Conservation (phyloP, 2,329 filamentous ascomycete genomes). For the Lecanoromycetidae sp. region DNA sequence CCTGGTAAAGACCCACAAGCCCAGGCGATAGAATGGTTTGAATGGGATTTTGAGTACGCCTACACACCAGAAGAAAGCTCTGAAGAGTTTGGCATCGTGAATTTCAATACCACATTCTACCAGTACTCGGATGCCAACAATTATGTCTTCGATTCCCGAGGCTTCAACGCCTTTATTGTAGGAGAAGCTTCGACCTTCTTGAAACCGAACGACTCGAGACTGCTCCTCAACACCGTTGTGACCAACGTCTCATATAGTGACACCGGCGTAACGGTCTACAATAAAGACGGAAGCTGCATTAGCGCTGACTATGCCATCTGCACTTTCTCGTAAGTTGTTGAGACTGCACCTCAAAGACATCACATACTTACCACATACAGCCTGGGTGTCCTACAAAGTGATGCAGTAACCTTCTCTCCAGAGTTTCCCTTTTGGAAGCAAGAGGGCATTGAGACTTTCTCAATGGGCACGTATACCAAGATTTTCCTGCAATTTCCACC, state of each 20-base stretch:
- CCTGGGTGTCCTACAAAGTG: constrained; percentile 53
- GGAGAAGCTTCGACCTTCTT: constrained; percentile 49
- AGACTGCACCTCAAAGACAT: too few species aligned
- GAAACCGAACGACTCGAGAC: constrained; percentile 39
- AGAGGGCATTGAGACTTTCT: constrained; percentile 50
- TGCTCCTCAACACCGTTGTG: constrained; percentile 48
- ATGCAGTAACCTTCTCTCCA: constrained; percentile 47
- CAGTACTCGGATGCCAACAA: constrained; percentile 52
- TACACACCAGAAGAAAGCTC: constrained; percentile 36
- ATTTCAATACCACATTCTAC: constrained; percentile 47
- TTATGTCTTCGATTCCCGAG: constrained; percentile 48
- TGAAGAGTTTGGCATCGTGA: constrained; percentile 20
- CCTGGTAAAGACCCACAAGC: constrained; percentile 43
- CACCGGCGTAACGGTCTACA: constrained; percentile 42
- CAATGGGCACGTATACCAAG: constrained; percentile 62
- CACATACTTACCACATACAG: constrained; percentile 8
- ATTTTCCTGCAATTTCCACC: constrained; percentile 54
- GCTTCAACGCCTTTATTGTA: constrained; percentile 47
- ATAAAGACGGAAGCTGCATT: constrained; percentile 44
- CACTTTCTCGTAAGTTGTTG: constrained; percentile 49
- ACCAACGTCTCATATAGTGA: constrained; percentile 42
- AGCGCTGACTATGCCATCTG: constrained; percentile 50
- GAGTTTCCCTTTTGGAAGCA: constrained; percentile 52
- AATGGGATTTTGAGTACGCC: constrained; percentile 48
- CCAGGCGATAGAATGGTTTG: constrained; percentile 52